A percentile compares a stretch with the other conserved stretches of the same genome.
Evolutionary conservation across 1,139 yeast genomes (phyloP).

Genomic region (Lodderomyces margitis): DNA sequence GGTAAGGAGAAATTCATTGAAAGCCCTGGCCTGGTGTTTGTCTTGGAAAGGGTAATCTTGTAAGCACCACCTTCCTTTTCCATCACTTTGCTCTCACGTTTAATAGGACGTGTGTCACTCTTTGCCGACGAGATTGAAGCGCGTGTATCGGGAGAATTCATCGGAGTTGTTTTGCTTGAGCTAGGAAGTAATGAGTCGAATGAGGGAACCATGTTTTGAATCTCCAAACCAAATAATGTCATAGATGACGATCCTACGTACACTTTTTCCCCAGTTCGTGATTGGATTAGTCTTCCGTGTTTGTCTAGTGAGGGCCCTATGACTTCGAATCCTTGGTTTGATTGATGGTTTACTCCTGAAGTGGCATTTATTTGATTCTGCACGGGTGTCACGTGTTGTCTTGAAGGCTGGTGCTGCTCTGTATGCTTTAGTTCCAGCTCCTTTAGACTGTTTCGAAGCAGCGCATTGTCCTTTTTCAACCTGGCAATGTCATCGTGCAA

Average conservation of each 20-base stretch:
- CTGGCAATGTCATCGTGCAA: constrained; percentile 66
- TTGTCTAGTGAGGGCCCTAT: constrained; percentile 68
- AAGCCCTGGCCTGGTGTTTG: constrained; percentile 65
- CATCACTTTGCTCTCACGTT: constrained; percentile 44
- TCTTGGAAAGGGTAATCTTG: constrained; percentile 63
- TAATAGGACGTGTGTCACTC: constrained; percentile 9
- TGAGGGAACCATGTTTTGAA: constrained; percentile 57
- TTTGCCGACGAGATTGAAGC: constrained; percentile 9
- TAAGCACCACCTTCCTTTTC: constrained; percentile 78
- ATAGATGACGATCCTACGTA: constrained; percentile 80
- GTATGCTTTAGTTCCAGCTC: constrained; percentile 22
- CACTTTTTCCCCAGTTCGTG: constrained; percentile 70
- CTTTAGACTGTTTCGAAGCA: constrained; percentile 46
- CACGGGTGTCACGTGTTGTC: constrained; percentile 3
- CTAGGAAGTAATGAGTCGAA: constrained; percentile 15
- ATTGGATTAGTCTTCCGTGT: constrained; percentile 67
- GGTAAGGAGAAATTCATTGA: constrained; percentile 72
- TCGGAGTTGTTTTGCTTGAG: constrained; percentile 12
- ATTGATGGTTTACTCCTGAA: constrained; percentile 1
- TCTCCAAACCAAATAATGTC: constrained; percentile 77
- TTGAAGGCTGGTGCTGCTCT: background rate
- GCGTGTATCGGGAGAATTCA: constrained; percentile 12
- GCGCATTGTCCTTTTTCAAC: constrained; percentile 53
- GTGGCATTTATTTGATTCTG: constrained; percentile 8
- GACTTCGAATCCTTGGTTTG: constrained; percentile 32